These are phyloP conservation scores for Pestalotiopsis sp. DNA, from an alignment of 2,329 filamentous ascomycete species.

Conservation along the genomic window DNA sequence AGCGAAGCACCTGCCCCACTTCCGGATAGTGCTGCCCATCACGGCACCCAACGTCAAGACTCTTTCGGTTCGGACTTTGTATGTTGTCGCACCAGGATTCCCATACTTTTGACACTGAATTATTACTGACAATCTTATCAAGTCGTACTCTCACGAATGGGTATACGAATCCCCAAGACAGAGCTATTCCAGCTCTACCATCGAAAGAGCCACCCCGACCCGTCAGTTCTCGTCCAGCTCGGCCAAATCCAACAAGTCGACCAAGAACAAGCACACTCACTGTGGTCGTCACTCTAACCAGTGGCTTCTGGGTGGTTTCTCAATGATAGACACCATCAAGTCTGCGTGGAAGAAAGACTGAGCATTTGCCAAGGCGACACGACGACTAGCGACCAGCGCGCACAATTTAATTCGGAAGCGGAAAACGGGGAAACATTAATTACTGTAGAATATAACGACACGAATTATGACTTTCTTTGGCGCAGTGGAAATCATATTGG, in stretches of 20 bases:
- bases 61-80: conserved; percentile 24
- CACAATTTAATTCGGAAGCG: not conserved
- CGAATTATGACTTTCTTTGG: not conserved
- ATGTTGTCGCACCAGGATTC: not conserved
- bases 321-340: conserved; percentile 42
- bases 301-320: conserved; percentile 51
- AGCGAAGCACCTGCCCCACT: conserved; percentile 17
- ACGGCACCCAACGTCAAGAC: conserved; percentile 20
- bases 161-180: not conserved
- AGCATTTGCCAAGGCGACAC: not conserved
- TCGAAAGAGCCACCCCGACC: not conserved
- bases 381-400: not conserved
- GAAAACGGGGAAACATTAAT: not conserved
- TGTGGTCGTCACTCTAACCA: conserved; percentile 57
- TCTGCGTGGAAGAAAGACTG: conserved; percentile 25
- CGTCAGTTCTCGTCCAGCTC: conserved; percentile 20
- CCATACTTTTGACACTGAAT: not conserved
- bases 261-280: conserved; percentile 53
- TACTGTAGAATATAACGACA: not conserved
- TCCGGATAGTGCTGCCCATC: conserved; percentile 14
- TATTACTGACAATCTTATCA: not conserved
- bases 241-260: conserved; percentile 33
- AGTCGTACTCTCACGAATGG: conserved; percentile 11
- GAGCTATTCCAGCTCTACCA: not conserved
- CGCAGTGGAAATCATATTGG: not conserved